Base-by-base conservation (phyloP, 495 filamentous ascomycete species). In the Podospora appendiculata region DNA sequence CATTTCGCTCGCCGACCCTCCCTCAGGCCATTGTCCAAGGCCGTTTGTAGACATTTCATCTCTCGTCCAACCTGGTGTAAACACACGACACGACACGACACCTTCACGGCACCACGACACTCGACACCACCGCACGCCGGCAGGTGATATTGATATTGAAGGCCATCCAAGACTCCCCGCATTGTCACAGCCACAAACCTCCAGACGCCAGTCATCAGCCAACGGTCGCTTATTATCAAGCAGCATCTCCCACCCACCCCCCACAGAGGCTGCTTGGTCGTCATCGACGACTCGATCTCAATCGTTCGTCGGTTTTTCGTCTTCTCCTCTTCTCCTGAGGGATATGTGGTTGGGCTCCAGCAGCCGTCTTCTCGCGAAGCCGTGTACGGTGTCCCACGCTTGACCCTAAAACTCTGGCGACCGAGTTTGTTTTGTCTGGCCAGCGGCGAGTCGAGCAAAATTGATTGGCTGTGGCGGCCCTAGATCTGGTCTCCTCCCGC, bases 51-150 rank as follows among this genome's bases (percentile, higher is more conserved):
- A 42, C 17, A 42, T 8, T 42, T 34, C 13, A 33, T 42, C 13
- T 32, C 38, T 48, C 51, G 45, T 48, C 45, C 45, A 45, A 48
- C 45, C 54, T 49, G 41, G 42, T 17, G 25, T 32, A 52, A 17
- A 57, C 54, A 52, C 54, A 52, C 35, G 43, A 42, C 54, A 32
- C 14, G 35, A 35, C 51, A 53, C 5, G 7, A 47, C 36, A 14
- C 36, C 45, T 2, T 5, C 25, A 25, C 25, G 25, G 25, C 25
- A 25, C 25, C 25, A 25, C 25, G 25, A 25, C 25, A 25, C 25
- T 25, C 25, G 25, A 25, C 25, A 25, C 25, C 25, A 25, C 25
- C 25, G 25, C 25, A 25, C 25, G 25, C 25, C 25, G 13, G 18
- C 51, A 50, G 39, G 18, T 34, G 40, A 50, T 50, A 50, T 50